Conservation (phyloP, 179 eudicot species). For the Pouteria campechiana region DNA sequence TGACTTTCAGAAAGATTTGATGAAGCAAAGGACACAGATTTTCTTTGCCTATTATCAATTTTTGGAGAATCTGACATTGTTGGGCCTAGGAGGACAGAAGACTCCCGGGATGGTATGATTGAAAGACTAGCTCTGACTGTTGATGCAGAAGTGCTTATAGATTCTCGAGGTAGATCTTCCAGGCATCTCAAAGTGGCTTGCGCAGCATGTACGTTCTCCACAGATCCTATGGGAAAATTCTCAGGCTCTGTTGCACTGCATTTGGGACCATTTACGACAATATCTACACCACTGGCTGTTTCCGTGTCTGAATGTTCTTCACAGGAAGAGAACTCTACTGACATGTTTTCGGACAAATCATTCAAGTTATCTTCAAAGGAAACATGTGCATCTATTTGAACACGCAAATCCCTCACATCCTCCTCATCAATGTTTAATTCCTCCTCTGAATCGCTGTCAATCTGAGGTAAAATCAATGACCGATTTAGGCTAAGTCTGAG, state of each 20-base stretch:
- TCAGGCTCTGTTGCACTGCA: slow-evolving; percentile 39
- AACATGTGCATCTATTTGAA: slow-evolving; percentile 43
- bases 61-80: slow-evolving; percentile 76
- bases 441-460: slow-evolving; percentile 50
- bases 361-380: slow-evolving; percentile 36
- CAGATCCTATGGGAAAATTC: slow-evolving; percentile 1
- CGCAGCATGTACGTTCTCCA: neutral
- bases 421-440: slow-evolving; percentile 41
- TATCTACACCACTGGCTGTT: slow-evolving; percentile 69
- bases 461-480: slow-evolving; percentile 54
- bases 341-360: slow-evolving; percentile 27
- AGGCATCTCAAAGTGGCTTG: neutral
- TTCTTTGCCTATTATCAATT: slow-evolving; percentile 42
- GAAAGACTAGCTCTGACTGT: slow-evolving; percentile 26
- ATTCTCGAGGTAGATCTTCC: no score
- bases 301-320: slow-evolving; percentile 64
- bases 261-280: slow-evolving; percentile 55
- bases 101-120: slow-evolving; percentile 23
- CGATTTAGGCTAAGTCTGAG: slow-evolving; percentile 80
- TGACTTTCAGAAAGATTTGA: slow-evolving; percentile 25
- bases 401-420: slow-evolving; percentile 56
- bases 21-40: slow-evolving; percentile 36
- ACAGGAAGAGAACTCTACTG: slow-evolving; percentile 36
- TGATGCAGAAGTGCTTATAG: slow-evolving; percentile 9
- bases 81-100: slow-evolving; percentile 56